phyloP scores from a whole-genome alignment of 2,329 filamentous ascomycete species.

The Cladosporium colombiae region DNA sequence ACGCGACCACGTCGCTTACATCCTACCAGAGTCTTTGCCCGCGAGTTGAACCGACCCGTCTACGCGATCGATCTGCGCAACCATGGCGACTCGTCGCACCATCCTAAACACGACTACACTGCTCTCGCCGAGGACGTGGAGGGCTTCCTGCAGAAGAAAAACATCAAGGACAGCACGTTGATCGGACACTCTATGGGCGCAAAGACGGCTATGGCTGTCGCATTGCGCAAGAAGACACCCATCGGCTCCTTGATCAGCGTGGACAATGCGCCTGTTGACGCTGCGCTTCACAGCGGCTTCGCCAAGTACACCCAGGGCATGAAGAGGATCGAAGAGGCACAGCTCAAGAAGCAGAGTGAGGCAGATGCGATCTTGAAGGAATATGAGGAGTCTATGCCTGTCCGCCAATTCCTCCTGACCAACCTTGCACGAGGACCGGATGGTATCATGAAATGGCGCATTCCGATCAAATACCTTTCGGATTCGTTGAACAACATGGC shows the following conservation, averaged over 20 bases:
- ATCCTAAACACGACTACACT: constrained; percentile 72
- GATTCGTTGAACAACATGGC: constrained; percentile 72
- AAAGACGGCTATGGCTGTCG: constrained; percentile 87
- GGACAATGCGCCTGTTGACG: constrained; percentile 89
- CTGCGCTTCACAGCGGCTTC: constrained; percentile 72
- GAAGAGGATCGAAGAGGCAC: constrained; percentile 72
- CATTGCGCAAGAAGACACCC: constrained; percentile 67
- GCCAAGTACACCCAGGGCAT: constrained; percentile 80
- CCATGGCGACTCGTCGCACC: constrained; percentile 86
- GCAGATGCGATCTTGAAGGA: constrained; percentile 76
- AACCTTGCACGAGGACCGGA: constrained; percentile 68
- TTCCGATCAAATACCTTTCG: constrained; percentile 73
- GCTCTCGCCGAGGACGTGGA: constrained; percentile 82
- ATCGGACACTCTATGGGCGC: constrained; percentile 98
- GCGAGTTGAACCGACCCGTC: constrained; percentile 75
- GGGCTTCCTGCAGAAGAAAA: constrained; percentile 72
- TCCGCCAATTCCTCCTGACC: constrained; percentile 89
- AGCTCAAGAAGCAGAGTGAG: constrained; percentile 69
- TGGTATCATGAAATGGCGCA: constrained; percentile 68
- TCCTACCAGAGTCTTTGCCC: constrained; percentile 68
- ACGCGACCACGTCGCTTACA: constrained; percentile 16
- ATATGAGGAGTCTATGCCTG: constrained; percentile 71
- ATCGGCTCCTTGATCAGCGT: constrained; percentile 76
- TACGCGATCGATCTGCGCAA: constrained; percentile 90
- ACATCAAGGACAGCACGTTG: constrained; percentile 69